These are phyloP conservation scores for Fusarium denticulatum DNA, from an alignment of 2,329 filamentous ascomycete species.

Conservation along the genomic window DNA sequence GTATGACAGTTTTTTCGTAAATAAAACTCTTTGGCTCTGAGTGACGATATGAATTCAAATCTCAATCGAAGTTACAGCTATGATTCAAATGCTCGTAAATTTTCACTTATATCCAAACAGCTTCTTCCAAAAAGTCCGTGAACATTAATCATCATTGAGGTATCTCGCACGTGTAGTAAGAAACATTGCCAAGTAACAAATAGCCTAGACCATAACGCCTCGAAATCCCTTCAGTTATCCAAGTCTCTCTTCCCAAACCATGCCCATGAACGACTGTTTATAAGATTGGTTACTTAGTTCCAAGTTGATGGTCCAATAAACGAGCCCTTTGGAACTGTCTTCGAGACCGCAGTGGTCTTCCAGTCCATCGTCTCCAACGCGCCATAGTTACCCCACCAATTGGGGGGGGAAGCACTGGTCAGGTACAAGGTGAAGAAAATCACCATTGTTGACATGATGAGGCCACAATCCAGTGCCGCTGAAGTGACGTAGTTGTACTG, in stretches of 20 bases:
- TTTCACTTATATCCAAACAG: background rate
- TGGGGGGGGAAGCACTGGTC: constrained; percentile 62
- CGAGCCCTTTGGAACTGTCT: constrained; percentile 53
- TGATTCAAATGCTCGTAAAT: background rate
- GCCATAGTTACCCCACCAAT: constrained; percentile 71
- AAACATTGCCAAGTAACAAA: constrained; percentile 27
- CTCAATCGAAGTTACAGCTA: background rate
- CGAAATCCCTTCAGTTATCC: constrained; percentile 11
- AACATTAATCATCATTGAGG: constrained; percentile 43
- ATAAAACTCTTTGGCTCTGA: background rate
- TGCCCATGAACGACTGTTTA: background rate
- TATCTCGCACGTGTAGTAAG: constrained; percentile 37
- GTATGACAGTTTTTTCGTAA: background rate
- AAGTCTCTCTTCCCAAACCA: constrained; percentile 20
- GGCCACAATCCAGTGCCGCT: constrained; percentile 74
- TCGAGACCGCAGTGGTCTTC: constrained; percentile 55
- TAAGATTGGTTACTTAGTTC: constrained; percentile 46
- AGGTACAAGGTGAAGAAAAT: constrained; percentile 76
- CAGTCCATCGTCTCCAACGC: constrained; percentile 60
- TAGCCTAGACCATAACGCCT: constrained; percentile 35
- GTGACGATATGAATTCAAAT: background rate
- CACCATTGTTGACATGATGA: constrained; percentile 72
- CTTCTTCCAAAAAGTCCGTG: background rate
- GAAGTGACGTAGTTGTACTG: constrained; percentile 82
- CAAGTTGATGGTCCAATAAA: constrained; percentile 63